Base-by-base conservation (phyloP, 805 yeast genomes). In the Starmerella geochares region DNA sequence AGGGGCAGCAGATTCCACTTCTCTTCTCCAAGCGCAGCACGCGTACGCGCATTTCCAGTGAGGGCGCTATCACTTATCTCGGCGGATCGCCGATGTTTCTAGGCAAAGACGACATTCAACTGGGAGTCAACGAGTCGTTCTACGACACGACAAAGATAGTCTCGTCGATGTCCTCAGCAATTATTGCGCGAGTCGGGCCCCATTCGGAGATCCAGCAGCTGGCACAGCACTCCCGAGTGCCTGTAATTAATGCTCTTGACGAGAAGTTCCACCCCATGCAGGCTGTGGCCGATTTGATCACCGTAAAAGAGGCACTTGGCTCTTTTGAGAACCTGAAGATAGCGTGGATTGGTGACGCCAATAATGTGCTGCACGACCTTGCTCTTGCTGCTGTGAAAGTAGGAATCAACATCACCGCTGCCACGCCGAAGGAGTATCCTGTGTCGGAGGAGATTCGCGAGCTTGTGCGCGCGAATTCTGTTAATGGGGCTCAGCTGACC, bases 21-120 rank as follows among this genome's bases (percentile, higher is more conserved):
- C 65, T 92, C 40, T 92, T 92, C 67, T 76, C 86, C 50, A 92
- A 92, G 65, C 79, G 98, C 67, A 86, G 96, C 6, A 92, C 98
- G 21, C 77, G 98, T 67, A 92, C 98, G 21, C 79, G 98, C 67
- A 78, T 92, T 33, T 86, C 96, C 21, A 75, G 88, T 10, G 98
- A 92, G 65, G 96, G 95, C 46, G 98, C 98, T 14, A 84, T 88
- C 11, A 75, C 84, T 2, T 87, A 83, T 64, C 83, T 90, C 58
- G 97, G 97, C 17, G 97, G 88, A 6, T 92, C 82, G 59, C 96
- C 98, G 11, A 83, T 92, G 92, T 92, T 92, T 62, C 72, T 92
- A 57, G 97, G 98, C 46, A 86, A 83, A 60, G 96, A 88, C 58
- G 98, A 92, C 60, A 92, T 92, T 63, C 98, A 92, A 67, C 72